Evolutionary conservation across 768 basidiomycete species (phyloP), one percentile per base, ranked within the genome.

Genomic region (Gelatoporia subvermispora): DNA sequence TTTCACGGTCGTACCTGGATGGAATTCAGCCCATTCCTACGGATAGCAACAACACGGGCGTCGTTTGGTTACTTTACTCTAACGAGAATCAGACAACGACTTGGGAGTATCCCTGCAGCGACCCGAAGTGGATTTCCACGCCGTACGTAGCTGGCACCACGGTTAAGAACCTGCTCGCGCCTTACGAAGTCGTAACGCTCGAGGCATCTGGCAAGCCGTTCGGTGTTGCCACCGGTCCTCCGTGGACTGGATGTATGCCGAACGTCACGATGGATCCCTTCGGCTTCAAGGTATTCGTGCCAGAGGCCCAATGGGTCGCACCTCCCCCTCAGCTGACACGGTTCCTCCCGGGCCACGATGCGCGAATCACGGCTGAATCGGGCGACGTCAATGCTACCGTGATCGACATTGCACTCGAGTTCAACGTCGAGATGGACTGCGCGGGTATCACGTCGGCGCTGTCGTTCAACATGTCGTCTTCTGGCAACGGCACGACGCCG

Each of bases 321-420:
- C 82, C 87, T 45, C 77, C 72, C 4, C 88, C 93, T 15, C 77
- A 80, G 47, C 64, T 96, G 48, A 90, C 89, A 16, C 79, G 78
- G 46, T 95, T 95, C 66, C 62, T 66, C 2, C 93, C 93, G 0
- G 93, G 93, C 1, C 93, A 96, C 64, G 93, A 96, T 58, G 74
- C 81, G 37, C 85, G 93, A 37, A 68, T 91, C 35, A 58, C 70
- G 25, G 71, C 73, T 20, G 63, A 72, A 20, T 63, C 65, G 16
- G 75, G 74, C 17, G 63, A 75, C 21, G 68, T 78, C 47, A 81
- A 79, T 22, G 78, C 77, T 1, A 80, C 78, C 8, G 68, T 66
- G 2, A 64, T 90, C 45, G 69, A 84, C 52, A 79, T 96, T 47
- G 61, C 74, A 0, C 73, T 96, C 52, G 87, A 95, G 68, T 96